Percentiles rank a stretch among this genome's conserved stretches.
Conservation (phyloP, 768 basidiomycete genomes). For the Suillus tomentosus region DNA sequence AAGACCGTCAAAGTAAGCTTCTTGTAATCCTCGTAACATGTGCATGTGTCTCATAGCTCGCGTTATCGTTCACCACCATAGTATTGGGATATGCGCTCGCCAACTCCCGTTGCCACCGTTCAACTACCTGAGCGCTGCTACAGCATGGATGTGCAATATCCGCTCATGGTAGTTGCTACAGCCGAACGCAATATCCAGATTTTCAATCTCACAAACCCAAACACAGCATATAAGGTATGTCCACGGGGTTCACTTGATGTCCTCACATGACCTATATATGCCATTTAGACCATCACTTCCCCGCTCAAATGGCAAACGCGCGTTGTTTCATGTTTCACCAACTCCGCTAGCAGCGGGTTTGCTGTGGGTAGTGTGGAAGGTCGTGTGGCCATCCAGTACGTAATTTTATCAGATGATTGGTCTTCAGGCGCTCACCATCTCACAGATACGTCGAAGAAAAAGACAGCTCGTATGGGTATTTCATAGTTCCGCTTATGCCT, state of each 20-base stretch:
- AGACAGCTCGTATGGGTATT: slow-evolving; percentile 58
- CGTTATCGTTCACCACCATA: slow-evolving; percentile 30
- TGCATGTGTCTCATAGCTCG: neutral
- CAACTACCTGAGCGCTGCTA: slow-evolving; percentile 91
- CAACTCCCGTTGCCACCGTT: slow-evolving; percentile 77
- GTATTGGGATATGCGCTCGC: slow-evolving; percentile 91
- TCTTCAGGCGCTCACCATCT: slow-evolving; percentile 3
- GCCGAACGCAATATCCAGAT: slow-evolving; percentile 93
- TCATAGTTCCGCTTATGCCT: neutral
- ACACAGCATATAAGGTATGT: slow-evolving; percentile 71
- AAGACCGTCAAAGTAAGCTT: slow-evolving; percentile 84
- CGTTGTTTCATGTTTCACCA: slow-evolving; percentile 80
- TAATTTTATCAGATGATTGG: slow-evolving; percentile 20
- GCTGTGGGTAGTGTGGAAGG: slow-evolving; percentile 89
- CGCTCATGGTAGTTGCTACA: slow-evolving; percentile 89
- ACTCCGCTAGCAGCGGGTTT: slow-evolving; percentile 66
- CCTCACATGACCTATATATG: slow-evolving; percentile 6
- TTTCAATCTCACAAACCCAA: slow-evolving; percentile 84
- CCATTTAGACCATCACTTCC: slow-evolving; percentile 68
- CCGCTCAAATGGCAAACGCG: slow-evolving; percentile 95
- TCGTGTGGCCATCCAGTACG: slow-evolving; percentile 94
- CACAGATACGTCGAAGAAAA: slow-evolving; percentile 85
- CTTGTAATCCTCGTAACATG: neutral
- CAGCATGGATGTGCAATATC: slow-evolving; percentile 78
- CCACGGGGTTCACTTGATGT: slow-evolving; percentile 9